A percentile compares a stretch with the other conserved stretches of the same genome.
Conservation (phyloP, 352 stramenopile genomes). For the Phytophthora tentaculata region DNA sequence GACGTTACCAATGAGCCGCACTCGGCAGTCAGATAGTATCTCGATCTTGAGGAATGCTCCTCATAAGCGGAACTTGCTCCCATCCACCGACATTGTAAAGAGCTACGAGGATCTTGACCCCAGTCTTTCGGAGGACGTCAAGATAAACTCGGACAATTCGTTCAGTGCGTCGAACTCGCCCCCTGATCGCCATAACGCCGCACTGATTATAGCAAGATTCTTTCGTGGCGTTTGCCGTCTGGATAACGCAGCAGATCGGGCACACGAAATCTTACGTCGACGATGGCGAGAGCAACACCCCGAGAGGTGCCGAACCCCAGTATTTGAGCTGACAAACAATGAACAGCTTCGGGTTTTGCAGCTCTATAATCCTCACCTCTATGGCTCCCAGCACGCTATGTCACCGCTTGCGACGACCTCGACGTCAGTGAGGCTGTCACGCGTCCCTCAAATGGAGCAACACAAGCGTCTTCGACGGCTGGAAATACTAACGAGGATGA, state of each 20-base stretch:
- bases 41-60: background rate
- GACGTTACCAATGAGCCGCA: constrained; percentile 2
- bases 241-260: constrained; percentile 36
- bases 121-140: background rate
- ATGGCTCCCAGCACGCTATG: constrained; percentile 27
- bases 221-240: constrained; percentile 43
- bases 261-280: constrained; percentile 36
- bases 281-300: constrained; percentile 37
- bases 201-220: constrained; percentile 68
- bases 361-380: constrained; percentile 70
- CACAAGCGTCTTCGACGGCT: constrained; percentile 27
- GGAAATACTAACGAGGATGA: constrained; percentile 33
- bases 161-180: background rate
- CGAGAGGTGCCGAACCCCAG: constrained; percentile 25
- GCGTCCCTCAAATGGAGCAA: constrained; percentile 32
- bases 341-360: constrained; percentile 64
- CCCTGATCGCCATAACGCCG: constrained; percentile 40
- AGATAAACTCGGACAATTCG: background rate
- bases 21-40: background rate
- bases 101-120: background rate
- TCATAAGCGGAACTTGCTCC: constrained; percentile 1
- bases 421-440: constrained; percentile 22
- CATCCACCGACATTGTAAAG: constrained; percentile 2
- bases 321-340: constrained; percentile 40
- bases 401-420: constrained; percentile 19